phyloP scores from a whole-genome alignment of 148 eudicot species.

The Rhododendron kiyosumense region DNA sequence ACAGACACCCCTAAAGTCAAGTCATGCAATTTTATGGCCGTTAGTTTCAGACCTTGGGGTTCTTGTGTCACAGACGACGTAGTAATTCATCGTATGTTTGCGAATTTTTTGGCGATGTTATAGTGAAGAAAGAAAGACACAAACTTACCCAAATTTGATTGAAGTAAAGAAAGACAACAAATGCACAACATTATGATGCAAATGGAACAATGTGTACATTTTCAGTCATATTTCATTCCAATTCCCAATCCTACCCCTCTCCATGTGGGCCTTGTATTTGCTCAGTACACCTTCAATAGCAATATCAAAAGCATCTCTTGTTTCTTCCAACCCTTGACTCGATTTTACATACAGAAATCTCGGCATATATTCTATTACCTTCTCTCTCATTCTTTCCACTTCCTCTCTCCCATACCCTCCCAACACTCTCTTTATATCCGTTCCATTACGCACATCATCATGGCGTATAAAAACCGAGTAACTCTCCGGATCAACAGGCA shows the following conservation, averaged over 20 bases:
- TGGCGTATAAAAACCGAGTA: constrained; percentile 49
- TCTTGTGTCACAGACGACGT: no score
- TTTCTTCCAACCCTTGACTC: constrained; percentile 11
- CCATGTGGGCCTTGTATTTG: not conserved
- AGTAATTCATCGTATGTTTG: no score
- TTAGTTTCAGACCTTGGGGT: no score
- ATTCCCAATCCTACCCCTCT: not conserved
- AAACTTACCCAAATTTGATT: not conserved
- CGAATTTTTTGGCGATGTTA: no score
- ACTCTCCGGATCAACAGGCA: constrained; percentile 45
- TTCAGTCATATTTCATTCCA: not conserved
- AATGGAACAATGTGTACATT: not conserved
- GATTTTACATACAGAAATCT: constrained; percentile 30
- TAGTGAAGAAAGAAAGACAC: no score
- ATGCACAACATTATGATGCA: not conserved
- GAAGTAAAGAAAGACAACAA: not conserved
- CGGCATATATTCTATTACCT: constrained; percentile 36
- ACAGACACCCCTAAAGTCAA: no score
- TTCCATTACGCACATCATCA: constrained; percentile 30
- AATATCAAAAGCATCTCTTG: constrained; percentile 27
- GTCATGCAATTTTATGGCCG: no score
- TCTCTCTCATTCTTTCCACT: constrained; percentile 39
- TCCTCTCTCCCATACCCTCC: constrained; percentile 24
- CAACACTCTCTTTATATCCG: constrained; percentile 29
- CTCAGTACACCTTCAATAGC: not conserved